phyloP scores from a whole-genome alignment of 1,284 basidiomycete genomes.

The Pseudozyma pruni region DNA sequence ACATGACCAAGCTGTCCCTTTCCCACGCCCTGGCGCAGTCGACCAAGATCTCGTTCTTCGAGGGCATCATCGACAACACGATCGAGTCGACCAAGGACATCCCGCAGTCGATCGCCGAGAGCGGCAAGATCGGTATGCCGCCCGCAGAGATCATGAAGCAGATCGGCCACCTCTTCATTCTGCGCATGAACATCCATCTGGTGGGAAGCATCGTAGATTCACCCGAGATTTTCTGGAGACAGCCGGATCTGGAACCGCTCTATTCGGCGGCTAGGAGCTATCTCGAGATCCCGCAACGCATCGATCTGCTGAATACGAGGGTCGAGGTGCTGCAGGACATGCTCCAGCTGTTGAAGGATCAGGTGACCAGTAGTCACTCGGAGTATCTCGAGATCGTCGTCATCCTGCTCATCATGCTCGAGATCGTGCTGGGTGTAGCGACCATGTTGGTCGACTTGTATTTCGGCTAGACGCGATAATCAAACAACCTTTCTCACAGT shows the following conservation, averaged over 20 bases:
- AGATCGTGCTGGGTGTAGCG: constrained; percentile 72
- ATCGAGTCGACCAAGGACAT: constrained; percentile 98
- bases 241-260: constrained; percentile 87
- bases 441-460: constrained; percentile 67
- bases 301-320: constrained; percentile 90
- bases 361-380: constrained; percentile 87
- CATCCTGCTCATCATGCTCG: constrained; percentile 88
- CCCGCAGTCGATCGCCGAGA: constrained; percentile 90
- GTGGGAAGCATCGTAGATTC: constrained; percentile 95
- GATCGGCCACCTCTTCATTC: constrained; percentile 87
- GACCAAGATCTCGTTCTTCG: constrained; percentile 81
- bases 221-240: constrained; percentile 89
- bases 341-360: constrained; percentile 93
- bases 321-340: constrained; percentile 96
- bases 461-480: constrained; percentile 56
- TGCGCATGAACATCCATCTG: constrained; percentile 93
- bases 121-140: constrained; percentile 82
- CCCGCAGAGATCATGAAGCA: constrained; percentile 91
- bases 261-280: constrained; percentile 88
- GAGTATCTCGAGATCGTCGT: constrained; percentile 96
- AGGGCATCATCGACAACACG: constrained; percentile 89
- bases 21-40: constrained; percentile 95
- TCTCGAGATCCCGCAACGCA: constrained; percentile 91
- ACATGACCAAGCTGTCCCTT: constrained; percentile 95
- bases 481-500: not conserved